Evolutionary conservation across 805 yeast species (phyloP).

Genomic region (Dipodascopsis tothii): DNA sequence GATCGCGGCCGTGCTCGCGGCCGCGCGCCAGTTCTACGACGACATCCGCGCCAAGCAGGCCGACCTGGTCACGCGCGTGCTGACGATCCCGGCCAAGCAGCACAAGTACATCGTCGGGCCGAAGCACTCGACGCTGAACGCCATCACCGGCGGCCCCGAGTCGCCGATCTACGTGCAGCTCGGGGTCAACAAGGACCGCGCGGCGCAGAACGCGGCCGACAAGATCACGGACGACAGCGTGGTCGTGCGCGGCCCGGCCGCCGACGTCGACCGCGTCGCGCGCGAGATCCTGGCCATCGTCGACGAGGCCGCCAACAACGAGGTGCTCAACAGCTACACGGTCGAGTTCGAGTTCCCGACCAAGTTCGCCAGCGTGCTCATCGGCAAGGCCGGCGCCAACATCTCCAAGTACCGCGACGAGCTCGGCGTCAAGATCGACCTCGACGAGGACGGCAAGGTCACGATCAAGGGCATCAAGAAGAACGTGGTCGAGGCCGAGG

Average conservation of each 20-base stretch:
- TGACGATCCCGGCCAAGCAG: slow-evolving; percentile 46
- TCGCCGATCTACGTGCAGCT: slow-evolving; percentile 33
- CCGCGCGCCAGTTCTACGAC: slow-evolving; percentile 49
- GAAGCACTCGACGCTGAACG: slow-evolving; percentile 49
- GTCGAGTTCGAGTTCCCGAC: slow-evolving; percentile 56
- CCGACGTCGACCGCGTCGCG: slow-evolving; percentile 50
- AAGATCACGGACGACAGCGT: slow-evolving; percentile 45
- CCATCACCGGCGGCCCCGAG: slow-evolving; percentile 33
- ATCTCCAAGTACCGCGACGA: slow-evolving; percentile 62
- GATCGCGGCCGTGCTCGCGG: slow-evolving; percentile 45
- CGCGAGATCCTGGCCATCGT: slow-evolving; percentile 48
- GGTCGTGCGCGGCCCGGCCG: slow-evolving; percentile 59
- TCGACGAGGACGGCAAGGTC: slow-evolving; percentile 52
- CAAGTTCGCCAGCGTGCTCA: slow-evolving; percentile 62
- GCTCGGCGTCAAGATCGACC: slow-evolving; percentile 69
- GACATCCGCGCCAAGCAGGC: slow-evolving; percentile 51
- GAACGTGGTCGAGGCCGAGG: slow-evolving; percentile 66
- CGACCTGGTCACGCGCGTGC: slow-evolving; percentile 36
- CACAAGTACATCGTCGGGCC: slow-evolving; percentile 60
- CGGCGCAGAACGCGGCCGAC: slow-evolving; percentile 32
- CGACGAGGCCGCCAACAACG: slow-evolving; percentile 48
- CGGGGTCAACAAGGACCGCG: slow-evolving; percentile 29
- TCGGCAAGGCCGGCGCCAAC: slow-evolving; percentile 82
- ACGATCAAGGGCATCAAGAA: slow-evolving; percentile 67
- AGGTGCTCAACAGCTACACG: slow-evolving; percentile 40